Evolutionary conservation across 1,284 basidiomycete species (phyloP), one percentile per base, ranked within the genome.

Genomic region (Golubevia sp.): DNA sequence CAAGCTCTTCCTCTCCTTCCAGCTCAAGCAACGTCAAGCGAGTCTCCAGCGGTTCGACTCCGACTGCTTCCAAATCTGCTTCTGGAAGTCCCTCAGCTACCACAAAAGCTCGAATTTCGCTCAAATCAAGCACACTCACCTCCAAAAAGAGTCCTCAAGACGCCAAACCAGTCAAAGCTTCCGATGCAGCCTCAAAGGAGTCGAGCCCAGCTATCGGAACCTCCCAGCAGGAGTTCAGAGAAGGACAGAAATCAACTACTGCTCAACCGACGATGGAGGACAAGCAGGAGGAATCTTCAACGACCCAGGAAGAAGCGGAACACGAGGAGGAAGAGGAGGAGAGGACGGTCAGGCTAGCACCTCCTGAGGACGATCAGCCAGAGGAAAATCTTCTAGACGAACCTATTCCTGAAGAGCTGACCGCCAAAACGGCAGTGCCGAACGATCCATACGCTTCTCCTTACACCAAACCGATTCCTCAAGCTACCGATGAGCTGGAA

Each of bases 401-500:
- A 44, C 13, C 11, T 13, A 13, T 44, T 13, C 38, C 38, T 8
- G 38, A 44, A 44, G 38, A 44, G 38, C 13, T 44, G 11, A 44
- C 11, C 18, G n/a, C n/a, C n/a, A 44, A 44, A 44, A 18, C 18
- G 11, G 38, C 11, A 18, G 38, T 13, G 18, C 11, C 38, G 38
- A 18, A 13, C 38, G 38, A 44, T 44, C 38, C 11, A 44, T 44
- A 44, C 38, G 38, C 38, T 44, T 44, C 54, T 58, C 13, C 60
- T 64, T 3, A 60, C 59, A 4, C 62, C 61, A 1, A 50, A 54
- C 2, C 49, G 1, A 55, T 56, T n/a, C 70, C 66, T 8, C 59
- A 67, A 2, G 52, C 73, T 24, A 73, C 69, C 5, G 62, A 67
- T 7, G 77, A 76, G 62, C 64, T 82, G 49, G 78, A 81, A 49